Percentiles rank a stretch among this genome's conserved stretches.
phyloP scores from a whole-genome alignment of 2,329 filamentous ascomycete species.

The Ramichloridium luteum region DNA sequence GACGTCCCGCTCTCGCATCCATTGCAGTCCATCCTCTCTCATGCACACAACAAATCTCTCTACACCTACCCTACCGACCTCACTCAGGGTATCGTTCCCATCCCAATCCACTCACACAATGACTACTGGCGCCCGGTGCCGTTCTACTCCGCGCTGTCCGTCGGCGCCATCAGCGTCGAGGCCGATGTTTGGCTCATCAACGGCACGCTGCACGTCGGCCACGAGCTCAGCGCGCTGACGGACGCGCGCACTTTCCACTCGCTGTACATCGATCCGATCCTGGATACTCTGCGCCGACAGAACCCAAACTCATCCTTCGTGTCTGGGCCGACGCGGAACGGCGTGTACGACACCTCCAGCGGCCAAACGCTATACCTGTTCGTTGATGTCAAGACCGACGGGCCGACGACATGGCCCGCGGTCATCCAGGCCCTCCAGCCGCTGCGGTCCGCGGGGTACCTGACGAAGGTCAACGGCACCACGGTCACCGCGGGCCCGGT shows the following conservation, averaged over 20 bases:
- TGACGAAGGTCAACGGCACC: slow-evolving; percentile 40
- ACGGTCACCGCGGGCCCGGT: slow-evolving; percentile 38
- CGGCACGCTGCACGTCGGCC: slow-evolving; percentile 45
- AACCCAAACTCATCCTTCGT: slow-evolving; percentile 44
- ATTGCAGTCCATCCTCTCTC: slow-evolving; percentile 44
- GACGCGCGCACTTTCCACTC: slow-evolving; percentile 41
- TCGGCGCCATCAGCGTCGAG: slow-evolving; percentile 46
- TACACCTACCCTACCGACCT: slow-evolving; percentile 51
- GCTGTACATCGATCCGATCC: slow-evolving; percentile 48
- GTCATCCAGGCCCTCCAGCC: slow-evolving; percentile 46
- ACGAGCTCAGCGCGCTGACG: slow-evolving; percentile 42
- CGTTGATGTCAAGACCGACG: slow-evolving; percentile 51
- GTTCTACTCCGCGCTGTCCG: slow-evolving; percentile 41
- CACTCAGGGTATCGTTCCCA: slow-evolving; percentile 48
- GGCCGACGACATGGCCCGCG: slow-evolving; percentile 42
- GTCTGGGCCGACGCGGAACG: slow-evolving; percentile 38
- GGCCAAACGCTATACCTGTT: slow-evolving; percentile 52
- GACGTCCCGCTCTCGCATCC: slow-evolving; percentile 32
- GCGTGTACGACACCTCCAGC: slow-evolving; percentile 46
- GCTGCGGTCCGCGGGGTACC: slow-evolving; percentile 40
- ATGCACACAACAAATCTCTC: slow-evolving; percentile 39
- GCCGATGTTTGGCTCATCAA: slow-evolving; percentile 51
- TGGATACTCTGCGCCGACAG: slow-evolving; percentile 42
- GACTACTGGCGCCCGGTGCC: slow-evolving; percentile 44
- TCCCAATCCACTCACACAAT: slow-evolving; percentile 46